Percentiles rank a stretch among this genome's conserved stretches.
These are phyloP conservation scores for Geotrichum citri-aurantii DNA, from an alignment of 1,139 yeast genomes.

Conservation along the genomic window DNA sequence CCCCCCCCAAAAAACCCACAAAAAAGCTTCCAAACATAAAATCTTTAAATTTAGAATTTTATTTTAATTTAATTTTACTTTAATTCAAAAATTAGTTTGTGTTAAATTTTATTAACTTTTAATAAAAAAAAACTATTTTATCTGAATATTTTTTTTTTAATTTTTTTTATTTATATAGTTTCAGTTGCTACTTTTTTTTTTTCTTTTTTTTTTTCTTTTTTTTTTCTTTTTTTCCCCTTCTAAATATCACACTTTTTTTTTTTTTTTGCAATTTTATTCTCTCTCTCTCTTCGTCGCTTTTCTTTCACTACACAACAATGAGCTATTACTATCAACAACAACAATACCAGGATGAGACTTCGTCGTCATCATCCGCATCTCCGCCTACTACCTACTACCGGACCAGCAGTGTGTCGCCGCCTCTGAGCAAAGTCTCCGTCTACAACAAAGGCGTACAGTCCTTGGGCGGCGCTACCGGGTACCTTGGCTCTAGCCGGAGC, in stretches of 20 bases:
- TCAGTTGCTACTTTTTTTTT: background rate
- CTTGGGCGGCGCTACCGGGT: background rate
- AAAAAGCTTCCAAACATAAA: too few species aligned
- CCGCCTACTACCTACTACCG: background rate
- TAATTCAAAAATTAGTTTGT: too few species aligned
- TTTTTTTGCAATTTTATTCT: background rate
- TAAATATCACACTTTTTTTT: background rate
- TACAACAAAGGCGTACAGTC: background rate
- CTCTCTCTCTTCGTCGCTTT: background rate
- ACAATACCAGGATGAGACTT: background rate
- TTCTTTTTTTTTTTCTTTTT: background rate
- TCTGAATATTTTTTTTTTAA: too few species aligned
- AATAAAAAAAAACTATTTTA: too few species aligned
- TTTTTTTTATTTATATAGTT: background rate
- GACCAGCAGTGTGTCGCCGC: slow-evolving; percentile 3
- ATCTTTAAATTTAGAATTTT: too few species aligned
- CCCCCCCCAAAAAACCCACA: too few species aligned
- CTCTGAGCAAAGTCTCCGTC: background rate
- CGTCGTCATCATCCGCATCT: slow-evolving; percentile 3
- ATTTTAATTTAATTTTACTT: too few species aligned
- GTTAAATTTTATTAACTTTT: too few species aligned
- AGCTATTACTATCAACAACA: slow-evolving; percentile 5
- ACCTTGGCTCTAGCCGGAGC: background rate
- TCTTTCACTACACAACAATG: background rate
- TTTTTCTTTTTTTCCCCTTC: background rate